Conservation (phyloP, 345 rosid species). For the Litchi chinensis region DNA sequence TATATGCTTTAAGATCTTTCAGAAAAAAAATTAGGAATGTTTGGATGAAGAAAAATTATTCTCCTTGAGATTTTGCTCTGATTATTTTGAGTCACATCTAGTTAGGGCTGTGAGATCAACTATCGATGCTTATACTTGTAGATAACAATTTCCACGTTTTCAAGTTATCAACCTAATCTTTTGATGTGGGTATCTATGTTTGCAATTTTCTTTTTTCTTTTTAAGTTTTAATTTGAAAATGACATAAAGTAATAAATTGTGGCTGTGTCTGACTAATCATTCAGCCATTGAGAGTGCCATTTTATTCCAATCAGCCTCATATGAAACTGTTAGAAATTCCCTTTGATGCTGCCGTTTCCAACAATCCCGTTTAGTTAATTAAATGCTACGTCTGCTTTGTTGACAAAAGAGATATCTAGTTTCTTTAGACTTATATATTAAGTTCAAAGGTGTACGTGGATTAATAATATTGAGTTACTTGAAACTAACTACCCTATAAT, state of each 20-base stretch:
- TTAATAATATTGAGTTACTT: not conserved
- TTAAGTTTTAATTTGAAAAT: conserved; percentile 25
- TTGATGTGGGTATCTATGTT: conserved; percentile 29
- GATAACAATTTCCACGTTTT: conserved; percentile 66
- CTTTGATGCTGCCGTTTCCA: conserved; percentile 18
- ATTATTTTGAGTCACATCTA: conserved; percentile 39
- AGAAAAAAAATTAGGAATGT: too few relatives aligned
- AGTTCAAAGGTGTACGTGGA: not conserved
- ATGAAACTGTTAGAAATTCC: conserved; percentile 29
- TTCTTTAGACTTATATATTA: not conserved
- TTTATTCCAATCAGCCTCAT: conserved; percentile 29
- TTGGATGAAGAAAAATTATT: not conserved
- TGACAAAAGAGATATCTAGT: conserved; percentile 25
- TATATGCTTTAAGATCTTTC: too few relatives aligned
- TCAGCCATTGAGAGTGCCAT: conserved; percentile 25
- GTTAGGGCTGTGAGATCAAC: conserved; percentile 30
- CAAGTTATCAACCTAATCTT: conserved; percentile 69
- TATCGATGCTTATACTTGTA: conserved; percentile 69
- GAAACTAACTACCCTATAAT: not conserved
- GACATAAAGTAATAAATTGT: conserved; percentile 42
- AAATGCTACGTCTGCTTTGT: conserved; percentile 21
- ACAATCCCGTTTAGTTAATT: conserved; percentile 12
- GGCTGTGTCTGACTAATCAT: conserved; percentile 27
- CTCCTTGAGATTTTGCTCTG: not conserved
- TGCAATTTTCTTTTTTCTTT: not conserved